Base-by-base conservation (phyloP, 176 grass and related monocot species). In the Musa itinerans region DNA sequence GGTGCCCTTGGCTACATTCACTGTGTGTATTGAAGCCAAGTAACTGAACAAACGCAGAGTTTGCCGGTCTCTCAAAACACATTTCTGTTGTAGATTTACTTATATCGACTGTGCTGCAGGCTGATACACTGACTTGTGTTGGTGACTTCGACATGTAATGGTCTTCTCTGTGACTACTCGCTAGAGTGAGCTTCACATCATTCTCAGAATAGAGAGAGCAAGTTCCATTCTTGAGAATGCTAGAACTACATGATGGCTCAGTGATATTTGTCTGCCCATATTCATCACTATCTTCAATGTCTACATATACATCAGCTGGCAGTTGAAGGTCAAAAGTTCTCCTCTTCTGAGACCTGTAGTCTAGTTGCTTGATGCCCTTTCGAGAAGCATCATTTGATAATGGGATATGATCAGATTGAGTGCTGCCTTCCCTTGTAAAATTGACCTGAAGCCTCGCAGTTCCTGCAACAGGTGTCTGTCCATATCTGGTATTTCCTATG, bases 191-290 rank as follows among this genome's bases (percentile, higher is more conserved):
- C 25, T 75, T 57, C 27, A 59, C 49, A 53, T 54, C 73, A 75
- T 75, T 49, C 8, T 43, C 25, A 48, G 2, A 14, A 29, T 61
- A 15, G 17, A 34, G 17, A 25, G 20, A 21, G 14, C 8, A 19
- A 29, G 14, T 25, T 48, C 53, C 22, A 58, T 58, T n/a, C 2
- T 4, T 19, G 11, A 13, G 24, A 29, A 27, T 17, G 11, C 11
- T 11, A 75, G 54, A 3, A 24, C 25, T 61, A 75, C 15, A 61
- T n/a, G 54, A 43, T 43, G 27, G 26, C 21, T 53, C 76, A 77
- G 77, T 6, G 53, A 75, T 77, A 80, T 57, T 69, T 75, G 79
- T 77, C 78, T 66, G 81, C 58, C 13, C 68, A 0, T 17, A 84
- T 74, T 55, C 29, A 54, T 81, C 78, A 19, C 81, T 67, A 34